Conservation (phyloP, 352 stramenopile species). For the Thraustochytrium striatum region DNA sequence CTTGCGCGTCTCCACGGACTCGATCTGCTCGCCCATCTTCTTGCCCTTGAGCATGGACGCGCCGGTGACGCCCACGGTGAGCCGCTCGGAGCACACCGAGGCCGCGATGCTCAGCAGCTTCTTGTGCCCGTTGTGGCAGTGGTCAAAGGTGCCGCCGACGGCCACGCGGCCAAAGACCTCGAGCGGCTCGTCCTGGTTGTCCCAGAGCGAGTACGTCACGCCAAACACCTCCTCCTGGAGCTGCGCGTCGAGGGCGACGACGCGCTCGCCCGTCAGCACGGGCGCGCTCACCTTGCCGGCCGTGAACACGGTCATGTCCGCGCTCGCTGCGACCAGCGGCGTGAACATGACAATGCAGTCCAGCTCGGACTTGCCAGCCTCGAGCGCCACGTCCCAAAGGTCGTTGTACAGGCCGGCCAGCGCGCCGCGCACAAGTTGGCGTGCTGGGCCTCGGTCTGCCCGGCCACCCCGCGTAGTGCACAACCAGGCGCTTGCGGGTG, state of each 20-base stretch:
- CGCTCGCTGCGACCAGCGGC: too few relatives aligned
- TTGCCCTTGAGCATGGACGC: constrained; percentile 46
- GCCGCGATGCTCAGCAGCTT: constrained; percentile 49
- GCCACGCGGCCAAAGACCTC: constrained; percentile 57
- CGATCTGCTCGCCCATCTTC: constrained; percentile 41
- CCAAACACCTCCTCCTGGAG: constrained; percentile 43
- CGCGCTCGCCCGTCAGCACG: not conserved
- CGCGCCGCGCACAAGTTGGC: not conserved
- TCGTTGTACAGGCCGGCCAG: constrained; percentile 38
- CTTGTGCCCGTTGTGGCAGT: constrained; percentile 51
- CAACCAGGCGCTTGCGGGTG: constrained; percentile 21
- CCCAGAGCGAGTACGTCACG: constrained; percentile 18
- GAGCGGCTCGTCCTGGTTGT: constrained; percentile 1
- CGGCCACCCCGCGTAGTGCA: constrained; percentile 4
- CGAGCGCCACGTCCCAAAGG: constrained; percentile 30
- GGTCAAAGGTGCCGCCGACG: constrained; percentile 51
- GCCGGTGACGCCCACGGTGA: constrained; percentile 45
- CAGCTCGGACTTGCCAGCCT: constrained; percentile 11
- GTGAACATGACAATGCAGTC: constrained; percentile 27
- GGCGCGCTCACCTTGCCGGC: not conserved
- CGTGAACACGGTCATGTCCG: not conserved
- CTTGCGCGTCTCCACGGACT: constrained; percentile 38
- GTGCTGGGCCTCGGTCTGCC: not conserved
- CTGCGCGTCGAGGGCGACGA: constrained; percentile 2
- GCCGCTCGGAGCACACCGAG: not conserved